Evolutionary conservation across 805 yeast species (phyloP), one percentile per base, ranked within the genome.

Genomic region (Lipomyces starkeyi): DNA sequence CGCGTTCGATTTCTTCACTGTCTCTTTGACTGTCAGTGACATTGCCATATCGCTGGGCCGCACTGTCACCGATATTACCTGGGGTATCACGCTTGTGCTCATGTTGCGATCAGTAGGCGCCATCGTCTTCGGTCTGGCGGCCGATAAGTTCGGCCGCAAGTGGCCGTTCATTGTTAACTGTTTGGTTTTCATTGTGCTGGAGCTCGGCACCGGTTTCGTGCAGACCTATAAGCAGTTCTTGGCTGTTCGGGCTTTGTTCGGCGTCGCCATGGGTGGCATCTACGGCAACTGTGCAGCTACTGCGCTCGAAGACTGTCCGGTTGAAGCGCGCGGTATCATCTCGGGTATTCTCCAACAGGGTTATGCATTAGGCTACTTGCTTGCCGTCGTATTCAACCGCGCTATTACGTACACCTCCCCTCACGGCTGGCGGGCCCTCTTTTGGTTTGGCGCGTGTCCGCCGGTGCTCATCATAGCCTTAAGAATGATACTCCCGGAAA

Each of bases 261-360:
- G 93, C 58, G 79, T 88, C 63, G 85, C 87, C 59, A 87, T 88
- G 91, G 93, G 92, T 53, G 91, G 91, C 62, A 79, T 87, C 63
- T 89, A 83, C 74, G 91, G 91, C 52, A 84, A 86, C 66, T 85
- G 88, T 47, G 84, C 88, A 29, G 89, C 90, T 8, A 86, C 88
- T 5, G 87, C 91, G 8, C 81, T 89, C 37, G 91, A 88, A 71
- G 90, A 88, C 74, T 83, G 87, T 61, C 91, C 91, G 0, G 76
- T 76, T 1, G 80, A 78, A 34, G 86, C 91, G 14, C 83, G 90
- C 73, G 89, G 90, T 52, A 78, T 87, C 58, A 76, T 89, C 32
- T 84, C 88, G n/a, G 93, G 93, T 59, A 76, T 90, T 54, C 85
- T 91, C 76, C 97, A 91, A 78, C 90, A 91, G 76, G 97, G 97